Base-by-base conservation (phyloP, 331 rosid species). In the Erythrophleum ivorense region DNA sequence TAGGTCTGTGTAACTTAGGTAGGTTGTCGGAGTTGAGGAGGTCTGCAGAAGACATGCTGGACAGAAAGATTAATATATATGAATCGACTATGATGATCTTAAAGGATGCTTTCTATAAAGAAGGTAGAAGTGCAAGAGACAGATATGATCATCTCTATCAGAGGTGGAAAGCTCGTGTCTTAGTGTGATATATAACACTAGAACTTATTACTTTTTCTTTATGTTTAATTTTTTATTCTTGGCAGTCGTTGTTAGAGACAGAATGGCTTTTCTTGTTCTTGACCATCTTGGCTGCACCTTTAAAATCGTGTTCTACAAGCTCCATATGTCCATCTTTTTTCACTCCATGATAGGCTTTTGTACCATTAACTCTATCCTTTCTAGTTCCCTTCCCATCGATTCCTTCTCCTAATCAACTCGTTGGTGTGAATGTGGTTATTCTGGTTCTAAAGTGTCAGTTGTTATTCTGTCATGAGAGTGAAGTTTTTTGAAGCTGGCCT, bases 31-130 rank as follows among this genome's bases (percentile, higher is more conserved):
- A 93, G 88, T 73, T 82, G 45, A 87, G 80, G 84, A 87, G 93
- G 78, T 60, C 43, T 50, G 88, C 84, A 0, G 88, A 93, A n/a
- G 92, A 87, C 67, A 82, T 93, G 88, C 84, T 93, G 0, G 86
- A 93, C 81, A 79, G 70, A 72, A 86, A 84, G 75, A 80, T 91
- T 31, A 54, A 52, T 10, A 85, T 93, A 80, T 77, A 75, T 43
- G 91, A 91, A 60, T 87, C 96, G 0, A 93, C 97, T 0, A 91
- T 90, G 91, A 79, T 54, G 69, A 74, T 24, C 73, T 46, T 91
- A 87, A 87, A 84, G 90, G 85, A 83, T 80, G 81, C 75, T 19
- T 93, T 88, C 81, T 88, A 83, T 79, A 82, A 43, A 81, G 86
- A 90, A 46, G 86, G 91, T 36, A 90, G 91, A 86, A 86, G 83